A percentile compares a stretch with the other conserved stretches of the same genome.
Evolutionary conservation across 2,329 filamentous ascomycete genomes (phyloP).

Genomic region (Immersiporthe knoxdaviesiana): DNA sequence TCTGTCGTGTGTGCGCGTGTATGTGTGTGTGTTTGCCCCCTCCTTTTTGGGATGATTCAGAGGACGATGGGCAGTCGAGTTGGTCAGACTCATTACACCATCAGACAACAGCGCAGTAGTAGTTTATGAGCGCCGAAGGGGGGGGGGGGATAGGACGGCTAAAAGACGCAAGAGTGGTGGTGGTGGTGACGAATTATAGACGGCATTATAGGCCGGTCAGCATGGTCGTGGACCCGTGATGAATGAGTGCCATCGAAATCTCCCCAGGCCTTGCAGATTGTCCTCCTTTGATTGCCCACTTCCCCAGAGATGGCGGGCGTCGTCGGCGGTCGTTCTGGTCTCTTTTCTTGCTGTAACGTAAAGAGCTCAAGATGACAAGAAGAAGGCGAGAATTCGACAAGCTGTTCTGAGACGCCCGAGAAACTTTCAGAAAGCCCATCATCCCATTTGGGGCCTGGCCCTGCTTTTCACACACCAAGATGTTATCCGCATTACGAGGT

Average conservation of each 20-base stretch:
- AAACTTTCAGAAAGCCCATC: slow-evolving; percentile 11
- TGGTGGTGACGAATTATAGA: slow-evolving; percentile 16
- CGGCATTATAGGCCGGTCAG: slow-evolving; percentile 26
- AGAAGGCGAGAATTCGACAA: background rate
- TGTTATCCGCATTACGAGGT: slow-evolving; percentile 24
- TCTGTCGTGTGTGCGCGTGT: too few species aligned
- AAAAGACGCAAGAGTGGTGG: slow-evolving; percentile 10
- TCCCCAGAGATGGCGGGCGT: slow-evolving; percentile 10
- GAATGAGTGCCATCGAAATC: slow-evolving; percentile 26
- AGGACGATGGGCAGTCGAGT: background rate
- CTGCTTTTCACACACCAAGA: slow-evolving; percentile 21
- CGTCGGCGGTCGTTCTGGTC: background rate
- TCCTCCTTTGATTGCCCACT: background rate
- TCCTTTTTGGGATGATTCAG: too few species aligned
- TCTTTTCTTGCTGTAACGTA: background rate
- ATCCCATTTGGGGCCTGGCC: slow-evolving; percentile 18
- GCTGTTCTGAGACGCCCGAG: slow-evolving; percentile 19
- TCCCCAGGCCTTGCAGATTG: background rate
- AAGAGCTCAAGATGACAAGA: slow-evolving; percentile 7
- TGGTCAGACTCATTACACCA: slow-evolving; percentile 13
- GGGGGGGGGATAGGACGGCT: slow-evolving; percentile 11
- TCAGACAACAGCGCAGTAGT: background rate
- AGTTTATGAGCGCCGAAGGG: background rate
- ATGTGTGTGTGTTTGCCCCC: too few species aligned
- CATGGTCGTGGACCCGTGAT: slow-evolving; percentile 24